phyloP scores from a whole-genome alignment of 345 rosid genomes.

The Alliaria petiolata region DNA sequence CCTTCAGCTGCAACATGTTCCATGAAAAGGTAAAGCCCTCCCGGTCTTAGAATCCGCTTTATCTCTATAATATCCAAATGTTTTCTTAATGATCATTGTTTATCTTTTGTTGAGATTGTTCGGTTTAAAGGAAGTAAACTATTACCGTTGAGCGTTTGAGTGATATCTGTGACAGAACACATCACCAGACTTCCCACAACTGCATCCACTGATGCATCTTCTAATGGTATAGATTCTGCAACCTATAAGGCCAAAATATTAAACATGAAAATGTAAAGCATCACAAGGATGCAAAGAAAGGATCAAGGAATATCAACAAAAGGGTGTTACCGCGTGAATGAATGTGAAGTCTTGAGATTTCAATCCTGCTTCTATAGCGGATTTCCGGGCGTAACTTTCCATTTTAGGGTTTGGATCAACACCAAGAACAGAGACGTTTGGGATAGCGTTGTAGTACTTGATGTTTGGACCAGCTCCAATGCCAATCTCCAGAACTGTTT shows the following conservation, averaged over 20 bases:
- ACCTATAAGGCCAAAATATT: slow-evolving; percentile 44
- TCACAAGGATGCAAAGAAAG: background rate
- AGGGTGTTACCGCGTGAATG: slow-evolving; percentile 55
- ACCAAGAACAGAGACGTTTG: slow-evolving; percentile 52
- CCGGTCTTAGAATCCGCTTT: slow-evolving; percentile 73
- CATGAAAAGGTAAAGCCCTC: slow-evolving; percentile 65
- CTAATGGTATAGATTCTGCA: slow-evolving; percentile 66
- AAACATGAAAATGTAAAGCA: background rate
- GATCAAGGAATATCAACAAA: background rate
- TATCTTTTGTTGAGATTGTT: background rate
- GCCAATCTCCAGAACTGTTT: slow-evolving; percentile 71
- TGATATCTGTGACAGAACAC: slow-evolving; percentile 68
- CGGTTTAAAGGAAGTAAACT: background rate
- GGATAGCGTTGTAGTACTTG: slow-evolving; percentile 47
- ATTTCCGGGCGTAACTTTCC: slow-evolving; percentile 58
- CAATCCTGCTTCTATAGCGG: slow-evolving; percentile 57
- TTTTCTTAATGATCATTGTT: background rate
- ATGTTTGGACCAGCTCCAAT: slow-evolving; percentile 82
- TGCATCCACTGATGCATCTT: slow-evolving; percentile 74
- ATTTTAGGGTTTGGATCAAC: slow-evolving; percentile 69
- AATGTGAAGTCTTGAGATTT: slow-evolving; percentile 63
- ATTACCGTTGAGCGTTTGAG: slow-evolving; percentile 51
- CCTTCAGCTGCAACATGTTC: slow-evolving; percentile 94
- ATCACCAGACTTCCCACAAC: slow-evolving; percentile 76
- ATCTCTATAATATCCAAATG: slow-evolving; percentile 42